Evolutionary conservation across 139 green algal species (phyloP).

Genomic region (Coelastrella sp.): DNA sequence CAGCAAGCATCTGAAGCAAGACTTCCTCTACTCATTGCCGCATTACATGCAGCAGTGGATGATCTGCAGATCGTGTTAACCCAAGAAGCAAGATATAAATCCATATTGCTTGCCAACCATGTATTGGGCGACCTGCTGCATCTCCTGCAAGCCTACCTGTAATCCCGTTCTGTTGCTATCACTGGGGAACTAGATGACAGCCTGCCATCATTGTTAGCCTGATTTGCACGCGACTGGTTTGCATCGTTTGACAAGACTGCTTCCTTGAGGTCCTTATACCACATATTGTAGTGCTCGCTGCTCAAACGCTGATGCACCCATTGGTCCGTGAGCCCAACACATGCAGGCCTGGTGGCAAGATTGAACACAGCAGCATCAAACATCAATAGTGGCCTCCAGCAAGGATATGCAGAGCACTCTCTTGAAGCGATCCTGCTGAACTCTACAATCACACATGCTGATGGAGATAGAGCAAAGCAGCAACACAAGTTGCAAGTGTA

Average conservation of each 20-base stretch:
- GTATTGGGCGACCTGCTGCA: no score
- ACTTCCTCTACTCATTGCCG: no score
- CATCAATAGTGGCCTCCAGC: background rate
- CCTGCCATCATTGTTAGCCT: slow-evolving; percentile 8
- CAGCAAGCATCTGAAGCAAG: no score
- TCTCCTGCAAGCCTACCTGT: background rate
- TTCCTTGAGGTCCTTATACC: slow-evolving; percentile 36
- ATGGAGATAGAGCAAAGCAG: background rate
- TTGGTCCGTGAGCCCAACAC: slow-evolving; percentile 92
- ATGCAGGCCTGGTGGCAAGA: slow-evolving; percentile 71
- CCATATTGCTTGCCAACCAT: no score
- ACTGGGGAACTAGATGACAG: background rate
- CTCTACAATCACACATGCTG: background rate
- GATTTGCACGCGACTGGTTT: slow-evolving; percentile 32
- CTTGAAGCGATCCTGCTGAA: no score
- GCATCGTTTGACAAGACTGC: slow-evolving; percentile 15
- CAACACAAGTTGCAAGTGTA: background rate
- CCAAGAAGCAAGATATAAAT: no score
- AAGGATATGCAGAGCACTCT: background rate
- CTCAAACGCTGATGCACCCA: slow-evolving; percentile 82
- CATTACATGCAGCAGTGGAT: no score
- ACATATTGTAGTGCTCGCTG: slow-evolving; percentile 55
- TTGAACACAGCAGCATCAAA: background rate
- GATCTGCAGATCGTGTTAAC: no score
- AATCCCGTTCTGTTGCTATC: background rate